Evolutionary conservation across 306 rosid genomes (phyloP).

Genomic region (Cucumis cinereus): DNA sequence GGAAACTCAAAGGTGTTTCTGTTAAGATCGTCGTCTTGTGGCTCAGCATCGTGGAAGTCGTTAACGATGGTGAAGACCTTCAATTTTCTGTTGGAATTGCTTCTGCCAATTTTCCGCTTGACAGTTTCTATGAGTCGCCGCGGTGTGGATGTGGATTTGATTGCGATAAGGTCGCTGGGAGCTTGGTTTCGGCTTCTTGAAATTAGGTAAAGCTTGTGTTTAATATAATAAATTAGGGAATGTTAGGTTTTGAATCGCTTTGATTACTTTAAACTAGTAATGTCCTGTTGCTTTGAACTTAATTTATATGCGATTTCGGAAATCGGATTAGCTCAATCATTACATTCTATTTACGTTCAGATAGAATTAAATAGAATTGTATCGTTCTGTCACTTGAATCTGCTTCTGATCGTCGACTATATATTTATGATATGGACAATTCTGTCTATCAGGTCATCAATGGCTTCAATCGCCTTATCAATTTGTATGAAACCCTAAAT

Average conservation of each 20-base stretch:
- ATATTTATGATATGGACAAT: not conserved
- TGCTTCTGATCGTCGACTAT: not conserved
- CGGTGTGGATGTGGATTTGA: conserved; percentile 52
- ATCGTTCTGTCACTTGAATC: not conserved
- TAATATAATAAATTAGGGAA: not conserved
- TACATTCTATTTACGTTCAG: not conserved
- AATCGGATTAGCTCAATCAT: not conserved
- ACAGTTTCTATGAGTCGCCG: conserved; percentile 35
- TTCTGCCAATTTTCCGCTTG: conserved; percentile 23
- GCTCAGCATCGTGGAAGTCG: conserved; percentile 43
- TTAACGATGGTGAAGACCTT: conserved; percentile 16
- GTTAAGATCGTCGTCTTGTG: conserved; percentile 41
- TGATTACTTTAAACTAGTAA: not conserved
- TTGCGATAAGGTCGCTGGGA: not conserved
- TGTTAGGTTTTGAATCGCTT: not conserved
- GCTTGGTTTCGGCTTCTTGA: not conserved
- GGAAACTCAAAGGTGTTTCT: conserved; percentile 30
- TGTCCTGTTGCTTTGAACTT: not conserved
- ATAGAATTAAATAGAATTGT: not conserved
- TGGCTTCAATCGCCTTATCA: not conserved
- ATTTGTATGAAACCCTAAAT: not conserved
- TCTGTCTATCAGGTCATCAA: not conserved
- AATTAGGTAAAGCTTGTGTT: not conserved
- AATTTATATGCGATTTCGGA: not conserved
- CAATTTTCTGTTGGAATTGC: conserved; percentile 42